phyloP scores from a whole-genome alignment of 345 rosid genomes.

The Ceriops zippeliana region DNA sequence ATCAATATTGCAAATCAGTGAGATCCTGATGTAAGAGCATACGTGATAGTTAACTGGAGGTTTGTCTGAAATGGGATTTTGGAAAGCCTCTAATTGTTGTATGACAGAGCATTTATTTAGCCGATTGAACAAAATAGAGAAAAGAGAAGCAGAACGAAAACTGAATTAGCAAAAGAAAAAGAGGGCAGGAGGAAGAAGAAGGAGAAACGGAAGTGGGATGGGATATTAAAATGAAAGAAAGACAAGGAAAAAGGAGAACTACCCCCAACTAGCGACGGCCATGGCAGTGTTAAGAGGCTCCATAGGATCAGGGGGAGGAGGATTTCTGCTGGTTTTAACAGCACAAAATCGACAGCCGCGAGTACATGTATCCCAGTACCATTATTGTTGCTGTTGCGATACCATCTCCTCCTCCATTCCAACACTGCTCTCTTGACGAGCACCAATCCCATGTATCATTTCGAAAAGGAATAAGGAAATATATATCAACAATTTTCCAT shows the following conservation, averaged over 20 bases:
- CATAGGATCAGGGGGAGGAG: constrained; percentile 87
- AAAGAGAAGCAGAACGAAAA: no score
- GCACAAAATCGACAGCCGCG: constrained; percentile 99
- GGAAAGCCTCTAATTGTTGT: no score
- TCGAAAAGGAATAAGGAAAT: background rate
- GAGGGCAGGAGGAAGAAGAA: background rate
- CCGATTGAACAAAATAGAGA: no score
- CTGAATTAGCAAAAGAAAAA: background rate
- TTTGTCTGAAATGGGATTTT: no score
- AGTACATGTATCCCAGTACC: constrained; percentile 97
- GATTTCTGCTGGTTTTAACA: constrained; percentile 91
- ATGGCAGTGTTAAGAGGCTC: constrained; percentile 90
- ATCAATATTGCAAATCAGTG: no score
- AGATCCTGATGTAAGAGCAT: no score
- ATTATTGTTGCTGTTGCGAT: constrained; percentile 93
- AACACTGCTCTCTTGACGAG: constrained; percentile 46
- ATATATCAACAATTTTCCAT: background rate
- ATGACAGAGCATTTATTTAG: no score
- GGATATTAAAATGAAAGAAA: background rate
- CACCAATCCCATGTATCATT: background rate
- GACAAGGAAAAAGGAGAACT: background rate
- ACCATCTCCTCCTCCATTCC: constrained; percentile 99
- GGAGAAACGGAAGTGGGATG: background rate
- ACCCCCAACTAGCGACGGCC: constrained; percentile 98
- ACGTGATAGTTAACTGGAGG: no score